Conservation (phyloP, 371 early-diverging fungal genomes). For the Globomyces sp. region DNA sequence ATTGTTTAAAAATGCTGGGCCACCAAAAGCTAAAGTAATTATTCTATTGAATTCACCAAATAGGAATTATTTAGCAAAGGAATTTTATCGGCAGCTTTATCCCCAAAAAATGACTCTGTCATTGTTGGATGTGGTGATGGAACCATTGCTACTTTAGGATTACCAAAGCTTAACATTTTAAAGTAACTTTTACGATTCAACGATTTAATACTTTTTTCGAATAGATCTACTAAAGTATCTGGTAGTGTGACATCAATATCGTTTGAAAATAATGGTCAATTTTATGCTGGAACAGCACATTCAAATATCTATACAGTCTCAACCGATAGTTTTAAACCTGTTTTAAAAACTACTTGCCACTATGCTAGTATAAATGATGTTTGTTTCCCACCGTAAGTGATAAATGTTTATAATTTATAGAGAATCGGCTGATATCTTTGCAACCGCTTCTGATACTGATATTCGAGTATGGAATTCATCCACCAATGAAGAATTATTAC, state of each 20-base stretch:
- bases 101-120: conserved; percentile 33
- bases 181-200: conserved; percentile 33
- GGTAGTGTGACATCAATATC: conserved; percentile 55
- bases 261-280: conserved; percentile 32
- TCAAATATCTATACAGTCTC: conserved; percentile 48
- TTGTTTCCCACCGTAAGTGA: conserved; percentile 44
- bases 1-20: conserved; percentile 52
- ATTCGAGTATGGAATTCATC: conserved; percentile 55
- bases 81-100: conserved; percentile 43
- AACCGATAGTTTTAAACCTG: conserved; percentile 27
- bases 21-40: conserved; percentile 52
- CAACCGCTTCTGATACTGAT: conserved; percentile 54
- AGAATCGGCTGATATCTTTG: conserved; percentile 52
- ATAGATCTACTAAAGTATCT: conserved; percentile 47
- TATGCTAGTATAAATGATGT: conserved; percentile 53
- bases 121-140: conserved; percentile 59
- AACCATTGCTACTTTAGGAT: conserved; percentile 43
- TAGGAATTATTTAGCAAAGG: conserved; percentile 55
- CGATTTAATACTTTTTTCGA: background rate
- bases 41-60: background rate
- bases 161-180: conserved; percentile 47
- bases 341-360: conserved; percentile 48
- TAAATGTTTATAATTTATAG: conserved; percentile 22
- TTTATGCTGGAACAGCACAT: conserved; percentile 48
- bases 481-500: conserved; percentile 44